Evolutionary conservation across 768 basidiomycete genomes (phyloP), one percentile per base, ranked within the genome.

Genomic region (Kwoniella heveanensis): DNA sequence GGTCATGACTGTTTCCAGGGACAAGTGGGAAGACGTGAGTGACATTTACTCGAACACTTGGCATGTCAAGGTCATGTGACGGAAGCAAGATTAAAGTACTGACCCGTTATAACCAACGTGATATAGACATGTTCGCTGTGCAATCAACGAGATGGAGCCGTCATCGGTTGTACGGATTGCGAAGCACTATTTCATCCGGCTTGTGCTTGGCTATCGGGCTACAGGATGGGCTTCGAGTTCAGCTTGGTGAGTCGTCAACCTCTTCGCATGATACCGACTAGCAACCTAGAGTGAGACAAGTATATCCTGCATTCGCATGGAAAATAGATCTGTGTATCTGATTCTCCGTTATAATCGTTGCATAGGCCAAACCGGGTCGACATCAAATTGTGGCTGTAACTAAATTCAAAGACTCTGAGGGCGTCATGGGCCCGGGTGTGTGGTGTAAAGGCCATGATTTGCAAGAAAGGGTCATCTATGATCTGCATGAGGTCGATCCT

Each of bases 201-300:
- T 0, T 99, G 96, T 78, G 96, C 92, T 21, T 97, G 91, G 90
- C 85, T 84, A 57, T 83, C 87, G 44, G 89, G 89, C 0, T 86
- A 89, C 81, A 88, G 84, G 68, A 93, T 98, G 69, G 93, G 91
- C 27, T 96, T 99, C 79, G 94, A 98, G 81, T 86, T 98, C 44
- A 88, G 89, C 71, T 85, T 88, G 36, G 92, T 90, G 68, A 74
- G 88, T 81, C 8, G 19, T 1, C 39, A 49, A 36, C 7, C 7
- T 13, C 7, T 46, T 21, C 26, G 19, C 29, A 29, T 54, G 27
- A 36, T 32, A 17, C 27, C 2, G n/a, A n/a, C n/a, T n/a, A n/a
- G n/a, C n/a, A n/a, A n/a, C n/a, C n/a, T n/a, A n/a, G n/a, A n/a
- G n/a, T n/a, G n/a, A n/a, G n/a, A n/a, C n/a, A n/a, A n/a, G n/a